Base-by-base conservation (phyloP, 805 yeast species). In the Hanseniaspora guilliermondii region DNA sequence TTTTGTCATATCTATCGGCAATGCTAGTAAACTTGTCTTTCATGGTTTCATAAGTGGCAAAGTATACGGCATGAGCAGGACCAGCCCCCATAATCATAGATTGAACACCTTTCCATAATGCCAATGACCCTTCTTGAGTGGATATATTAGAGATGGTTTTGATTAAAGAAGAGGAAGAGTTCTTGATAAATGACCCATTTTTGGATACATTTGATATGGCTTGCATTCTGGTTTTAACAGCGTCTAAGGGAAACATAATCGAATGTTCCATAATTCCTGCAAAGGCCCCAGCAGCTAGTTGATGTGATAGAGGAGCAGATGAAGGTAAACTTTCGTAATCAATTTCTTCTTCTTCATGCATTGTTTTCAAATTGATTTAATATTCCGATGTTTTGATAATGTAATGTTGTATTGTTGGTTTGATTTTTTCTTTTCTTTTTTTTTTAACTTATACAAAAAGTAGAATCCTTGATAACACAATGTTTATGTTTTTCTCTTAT, bases 251-350 rank as follows among this genome's bases (percentile, higher is more conserved):
- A 66, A 82, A 91, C 96, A 91, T 87, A 45, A 91, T 87, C 1
- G 96, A 82, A 69, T 91, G 98, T 67, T 91, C 98, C 97, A 91
- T 87, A 55, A 93, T 87, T 27, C 98, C 98, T n/a, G 98, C 97
- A 70, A 88, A 86, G 0, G 97, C 97, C 11, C 98, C 98, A 1
- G 97, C 97, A 12, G 79, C 65, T 57, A 91, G 75, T 65, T 89
- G 95, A 4, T 95, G 86, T 5, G 79, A 65, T 53, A 93, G 70
- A 1, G 96, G 82, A 11, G 96, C 88, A 62, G 82, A 80, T 36
- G 82, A 85, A 1, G 97, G 97, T 30, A 91, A 75, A 6, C 96
- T 81, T 68, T 91, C 98, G 68, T 91, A 91, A 65, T 91, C 98
- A 37, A 83, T 75, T 64, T 82, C 87, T 42, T 70, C 67, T 24